Evolutionary conservation across 306 rosid genomes (phyloP).

Genomic region (Quercus glauca): DNA sequence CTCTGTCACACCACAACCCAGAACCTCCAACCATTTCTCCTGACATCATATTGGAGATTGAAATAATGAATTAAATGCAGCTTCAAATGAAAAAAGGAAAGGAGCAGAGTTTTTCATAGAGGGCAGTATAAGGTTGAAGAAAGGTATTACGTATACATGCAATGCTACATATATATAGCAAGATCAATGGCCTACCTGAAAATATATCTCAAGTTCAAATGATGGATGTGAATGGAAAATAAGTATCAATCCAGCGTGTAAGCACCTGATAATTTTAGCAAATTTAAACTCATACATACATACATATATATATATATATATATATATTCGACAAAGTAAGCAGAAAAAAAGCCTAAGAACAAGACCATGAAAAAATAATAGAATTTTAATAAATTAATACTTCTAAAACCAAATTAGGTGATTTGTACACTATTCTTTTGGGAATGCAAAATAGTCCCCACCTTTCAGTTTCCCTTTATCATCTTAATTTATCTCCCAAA

Average conservation of each 20-base stretch:
- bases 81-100: neutral
- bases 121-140: too few species aligned
- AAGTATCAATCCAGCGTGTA: conserved; percentile 97
- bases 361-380: neutral
- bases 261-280: conserved; percentile 54
- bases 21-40: conserved; percentile 95
- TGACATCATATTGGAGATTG: conserved; percentile 21
- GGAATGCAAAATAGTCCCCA: neutral
- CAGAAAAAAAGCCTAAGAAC: neutral
- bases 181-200: too few species aligned
- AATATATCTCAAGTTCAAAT: too few species aligned
- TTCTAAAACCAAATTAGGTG: neutral
- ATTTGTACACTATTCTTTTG: neutral
- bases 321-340: neutral
- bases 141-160: too few species aligned
- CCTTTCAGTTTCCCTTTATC: neutral
- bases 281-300: neutral
- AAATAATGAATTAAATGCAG: neutral
- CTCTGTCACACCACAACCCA: conserved; percentile 97
- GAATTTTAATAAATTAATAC: neutral
- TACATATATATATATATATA: neutral
- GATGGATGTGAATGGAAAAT: conserved; percentile 98
- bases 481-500: neutral
- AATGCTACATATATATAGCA: too few species aligned
- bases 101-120: conserved; percentile 43